These are phyloP conservation scores for Russula sp. DNA, from an alignment of 768 basidiomycete genomes.

Conservation along the genomic window DNA sequence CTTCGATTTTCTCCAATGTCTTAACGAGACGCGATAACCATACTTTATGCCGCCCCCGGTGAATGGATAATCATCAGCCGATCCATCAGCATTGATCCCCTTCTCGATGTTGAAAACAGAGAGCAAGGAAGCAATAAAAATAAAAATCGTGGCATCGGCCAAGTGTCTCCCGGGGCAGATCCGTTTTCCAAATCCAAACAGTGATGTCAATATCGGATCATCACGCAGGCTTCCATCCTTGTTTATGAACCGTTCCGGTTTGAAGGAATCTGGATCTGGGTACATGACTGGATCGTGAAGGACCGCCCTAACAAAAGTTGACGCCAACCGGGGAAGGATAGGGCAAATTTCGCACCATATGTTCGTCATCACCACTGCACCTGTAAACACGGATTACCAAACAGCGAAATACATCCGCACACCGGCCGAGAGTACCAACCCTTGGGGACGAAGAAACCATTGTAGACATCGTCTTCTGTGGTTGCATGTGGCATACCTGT, in stretches of 20 bases:
- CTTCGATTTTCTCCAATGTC: too few species aligned
- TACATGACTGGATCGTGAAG: not conserved
- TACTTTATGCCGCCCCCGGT: not conserved
- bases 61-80: not conserved
- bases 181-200: conserved; percentile 2
- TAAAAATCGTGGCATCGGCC: not conserved
- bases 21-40: not conserved
- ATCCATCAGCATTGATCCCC: not conserved
- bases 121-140: not conserved
- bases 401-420: too few species aligned
- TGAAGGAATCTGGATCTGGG: not conserved
- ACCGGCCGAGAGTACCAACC: not conserved
- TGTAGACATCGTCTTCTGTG: conserved; percentile 27
- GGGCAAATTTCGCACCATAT: conserved; percentile 19
- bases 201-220: not conserved
- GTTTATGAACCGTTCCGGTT: too few species aligned
- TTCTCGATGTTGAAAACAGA: conserved; percentile 2
- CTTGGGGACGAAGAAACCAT: conserved; percentile 30
- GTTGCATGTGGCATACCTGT: conserved; percentile 27
- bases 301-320: not conserved
- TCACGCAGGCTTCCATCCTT: not conserved
- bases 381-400: conserved; percentile 1
- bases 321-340: not conserved
- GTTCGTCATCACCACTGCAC: conserved; percentile 28
- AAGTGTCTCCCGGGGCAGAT: conserved; percentile 4